Evolutionary conservation across 441 rosid species (phyloP), one percentile per base, ranked within the genome.

Genomic region (Manihot esculenta): DNA sequence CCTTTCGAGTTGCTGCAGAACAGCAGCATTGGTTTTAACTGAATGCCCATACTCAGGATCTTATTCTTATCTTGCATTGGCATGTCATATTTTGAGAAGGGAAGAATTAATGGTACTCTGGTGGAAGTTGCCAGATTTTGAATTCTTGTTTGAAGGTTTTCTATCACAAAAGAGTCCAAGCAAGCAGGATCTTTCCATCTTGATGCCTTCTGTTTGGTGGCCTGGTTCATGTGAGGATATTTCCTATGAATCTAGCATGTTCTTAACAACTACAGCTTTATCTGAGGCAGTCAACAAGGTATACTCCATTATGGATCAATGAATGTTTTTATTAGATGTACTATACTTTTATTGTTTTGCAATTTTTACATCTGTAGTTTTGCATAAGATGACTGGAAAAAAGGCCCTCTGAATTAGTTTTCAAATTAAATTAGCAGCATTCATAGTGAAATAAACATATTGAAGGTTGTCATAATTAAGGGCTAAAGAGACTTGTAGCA

Each of bases 191-290:
- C 91, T 95, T 64, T 94, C 89, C 73, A 82, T 82, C 75, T 77
- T 93, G 77, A 82, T 95, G 84, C 97, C 97, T 73, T 88, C 90
- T 82, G 96, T 93, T 79, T 95, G 98, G 98, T 95, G 99, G 99
- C 93, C 98, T 84, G 94, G 98, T 69, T 91, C 98, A 68, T 85
- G 81, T 70, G 99, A 95, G 81, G 97, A 89, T 75, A 75, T 85
- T 47, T 87, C 94, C 66, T 69, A 76, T 70, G 97, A 91, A 85
- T 83, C 82, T 77, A 90, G 97, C 84, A 89, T 95, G 99, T 73
- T 79, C 63, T 79, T 95, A 80, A 84, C 97, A 18, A 82, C 91
- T 61, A 72, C 91, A 47, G 93, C 96, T 70, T 87, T 95, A 74
- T 87, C 91, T 15, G 97, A 89, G 58, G 85, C 96, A 75, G 78